Percentiles rank a stretch among this genome's conserved stretches.
Conservation (phyloP, 768 basidiomycete species). For the Vararia minispora region DNA sequence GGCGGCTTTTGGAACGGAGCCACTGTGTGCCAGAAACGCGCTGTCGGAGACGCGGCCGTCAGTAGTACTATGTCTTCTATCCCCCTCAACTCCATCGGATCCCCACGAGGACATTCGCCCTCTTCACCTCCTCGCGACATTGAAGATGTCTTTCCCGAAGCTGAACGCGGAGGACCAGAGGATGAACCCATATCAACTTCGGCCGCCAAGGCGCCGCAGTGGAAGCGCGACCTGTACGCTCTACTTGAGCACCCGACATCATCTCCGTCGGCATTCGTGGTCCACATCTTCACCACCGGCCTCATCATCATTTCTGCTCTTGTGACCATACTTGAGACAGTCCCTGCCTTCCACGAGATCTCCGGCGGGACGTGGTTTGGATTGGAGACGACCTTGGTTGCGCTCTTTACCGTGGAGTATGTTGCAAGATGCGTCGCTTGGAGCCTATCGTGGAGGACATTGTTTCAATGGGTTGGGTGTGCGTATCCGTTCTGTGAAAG, state of each 20-base stretch:
- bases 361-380: conserved; percentile 75
- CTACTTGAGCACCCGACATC: conserved; percentile 76
- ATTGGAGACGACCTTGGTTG: conserved; percentile 73
- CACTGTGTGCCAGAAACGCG: no score
- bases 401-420: conserved; percentile 83
- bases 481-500: conserved; percentile 13
- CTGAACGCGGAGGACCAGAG: no score
- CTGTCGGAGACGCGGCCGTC: no score
- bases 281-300: conserved; percentile 60
- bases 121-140: no score
- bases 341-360: conserved; percentile 63
- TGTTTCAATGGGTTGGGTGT: conserved; percentile 65
- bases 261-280: conserved; percentile 61
- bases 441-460: conserved; percentile 52
- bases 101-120: no score
- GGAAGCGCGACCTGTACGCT: conserved; percentile 56
- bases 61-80: no score
- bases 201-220: conserved; percentile 26
- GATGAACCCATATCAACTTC: neutral
- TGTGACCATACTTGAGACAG: conserved; percentile 71
- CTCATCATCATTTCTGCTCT: conserved; percentile 67
- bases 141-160: no score
- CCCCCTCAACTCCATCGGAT: no score
- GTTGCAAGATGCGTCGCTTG: conserved; percentile 61
- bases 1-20: no score